phyloP scores from a whole-genome alignment of 352 stramenopile species.

The Globisporangium paddicum region DNA sequence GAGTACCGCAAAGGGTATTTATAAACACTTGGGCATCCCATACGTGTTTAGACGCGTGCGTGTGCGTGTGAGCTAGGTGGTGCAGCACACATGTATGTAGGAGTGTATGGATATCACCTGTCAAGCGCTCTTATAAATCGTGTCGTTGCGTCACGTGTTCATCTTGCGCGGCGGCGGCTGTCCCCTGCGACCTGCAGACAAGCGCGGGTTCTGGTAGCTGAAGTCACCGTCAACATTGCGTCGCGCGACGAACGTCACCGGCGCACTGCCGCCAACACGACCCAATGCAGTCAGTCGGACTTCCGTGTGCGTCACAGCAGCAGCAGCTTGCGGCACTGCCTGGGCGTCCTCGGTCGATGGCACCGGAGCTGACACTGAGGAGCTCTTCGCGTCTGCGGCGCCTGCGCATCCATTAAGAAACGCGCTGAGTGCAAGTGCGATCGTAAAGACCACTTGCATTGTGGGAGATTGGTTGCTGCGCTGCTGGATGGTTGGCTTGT shows the following conservation, averaged over 20 bases:
- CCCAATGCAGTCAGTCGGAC: background rate
- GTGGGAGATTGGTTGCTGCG: background rate
- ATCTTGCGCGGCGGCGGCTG: constrained; percentile 4
- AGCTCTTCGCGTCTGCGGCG: background rate
- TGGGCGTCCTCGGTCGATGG: background rate
- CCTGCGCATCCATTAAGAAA: constrained; percentile 9
- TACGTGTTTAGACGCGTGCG: too few relatives aligned
- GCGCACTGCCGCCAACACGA: background rate
- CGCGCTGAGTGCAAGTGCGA: constrained; percentile 33
- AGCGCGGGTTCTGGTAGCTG: constrained; percentile 1
- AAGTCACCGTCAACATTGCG: background rate
- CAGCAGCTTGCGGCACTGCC: background rate
- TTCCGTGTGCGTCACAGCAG: background rate
- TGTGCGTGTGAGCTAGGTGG: too few relatives aligned
- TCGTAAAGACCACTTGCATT: constrained; percentile 42
- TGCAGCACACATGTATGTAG: too few relatives aligned
- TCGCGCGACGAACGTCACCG: background rate
- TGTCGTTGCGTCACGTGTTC: background rate
- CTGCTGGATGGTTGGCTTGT: background rate
- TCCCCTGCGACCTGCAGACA: background rate
- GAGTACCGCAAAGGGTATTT: too few relatives aligned
- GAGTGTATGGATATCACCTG: too few relatives aligned
- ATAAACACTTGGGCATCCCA: too few relatives aligned
- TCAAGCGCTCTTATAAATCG: too few relatives aligned
- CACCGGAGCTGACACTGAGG: background rate